Evolutionary conservation across 2,329 filamentous ascomycete species (phyloP).

Genomic region (Sporothrix globosa): DNA sequence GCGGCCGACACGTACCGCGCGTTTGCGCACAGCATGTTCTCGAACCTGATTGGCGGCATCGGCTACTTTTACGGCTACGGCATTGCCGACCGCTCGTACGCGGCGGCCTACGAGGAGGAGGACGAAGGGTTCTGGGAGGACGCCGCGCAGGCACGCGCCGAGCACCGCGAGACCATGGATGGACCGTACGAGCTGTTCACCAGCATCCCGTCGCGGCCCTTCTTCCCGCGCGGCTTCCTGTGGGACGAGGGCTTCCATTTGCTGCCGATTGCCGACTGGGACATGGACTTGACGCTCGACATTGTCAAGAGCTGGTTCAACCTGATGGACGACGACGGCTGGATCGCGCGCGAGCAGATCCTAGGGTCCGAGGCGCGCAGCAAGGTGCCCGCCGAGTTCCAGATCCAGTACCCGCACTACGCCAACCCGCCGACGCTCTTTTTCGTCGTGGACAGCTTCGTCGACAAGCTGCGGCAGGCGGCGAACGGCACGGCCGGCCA

Average conservation of each 20-base stretch:
- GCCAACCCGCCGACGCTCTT: conserved; percentile 96
- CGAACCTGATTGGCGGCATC: conserved; percentile 89
- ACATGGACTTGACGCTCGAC: conserved; percentile 82
- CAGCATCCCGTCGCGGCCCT: conserved; percentile 86
- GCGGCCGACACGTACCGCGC: conserved; percentile 64
- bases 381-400: conserved; percentile 92
- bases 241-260: conserved; percentile 99
- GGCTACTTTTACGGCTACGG: conserved; percentile 93
- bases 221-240: conserved; percentile 94
- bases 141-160: conserved; percentile 74
- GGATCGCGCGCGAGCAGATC: conserved; percentile 97
- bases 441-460: conserved; percentile 80
- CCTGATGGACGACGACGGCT: conserved; percentile 94
- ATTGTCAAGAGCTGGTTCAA: conserved; percentile 96
- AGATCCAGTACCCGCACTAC: conserved; percentile 94
- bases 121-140: conserved; percentile 96
- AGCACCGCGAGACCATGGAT: conserved; percentile 69
- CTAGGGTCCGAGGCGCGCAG: conserved; percentile 87
- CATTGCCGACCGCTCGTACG: conserved; percentile 86
- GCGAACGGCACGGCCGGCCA: conserved; percentile 52
- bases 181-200: conserved; percentile 89
- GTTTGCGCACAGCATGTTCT: conserved; percentile 90
- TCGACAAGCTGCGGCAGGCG: conserved; percentile 70
- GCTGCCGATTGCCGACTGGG: conserved; percentile 89
- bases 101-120: conserved; percentile 92